Base-by-base conservation (phyloP, 768 basidiomycete species). In the Tylopilus balloui region DNA sequence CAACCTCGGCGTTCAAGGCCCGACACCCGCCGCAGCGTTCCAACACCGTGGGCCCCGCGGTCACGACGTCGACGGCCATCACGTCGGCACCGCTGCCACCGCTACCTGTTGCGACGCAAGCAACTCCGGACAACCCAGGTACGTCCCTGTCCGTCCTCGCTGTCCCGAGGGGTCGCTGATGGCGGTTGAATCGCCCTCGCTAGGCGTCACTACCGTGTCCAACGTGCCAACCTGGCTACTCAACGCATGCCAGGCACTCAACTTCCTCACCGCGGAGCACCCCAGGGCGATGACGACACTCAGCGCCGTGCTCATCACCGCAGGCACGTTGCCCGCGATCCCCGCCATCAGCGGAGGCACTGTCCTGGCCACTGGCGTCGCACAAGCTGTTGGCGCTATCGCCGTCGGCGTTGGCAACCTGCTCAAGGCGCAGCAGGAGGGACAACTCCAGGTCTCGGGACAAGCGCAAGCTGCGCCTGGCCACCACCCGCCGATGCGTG, bases 301-400 rank as follows among this genome's bases (percentile, higher is more conserved):
- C 45, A 84, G 84, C 54, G 87, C 87, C 7, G 80, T 90, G 45
- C 77, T 90, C 51, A 86, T 90, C 61, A 87, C 86, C 3, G 84
- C 83, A 27, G 88, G 87, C 29, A 81, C 83, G 27, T 72, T 90
- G 36, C 87, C 87, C 1, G 69, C 85, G 0, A 77, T 89, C 27
- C 87, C 87, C 19, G 84, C 76, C 2, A 78, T 89, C 59, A 73
- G 73, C 42, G 86, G 86, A 19, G 87, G 87, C 10, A 83, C 84
- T 0, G 71, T 86, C 43, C 72, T 90, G 29, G 87, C 88, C 10
- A 78, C 84, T 14, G 76, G 81, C 12, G 82, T 88, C 13, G 85
- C 80, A 13, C 87, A 89, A 55, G 87, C 88, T 1, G 81, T 86
- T 21, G 87, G 88, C 10, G 86, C 86, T 1, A 81, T 89, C 50